phyloP scores from a whole-genome alignment of 225 moss, liverwort and hornwort genomes.

The Bryoerythrophyllum caledonicum region DNA sequence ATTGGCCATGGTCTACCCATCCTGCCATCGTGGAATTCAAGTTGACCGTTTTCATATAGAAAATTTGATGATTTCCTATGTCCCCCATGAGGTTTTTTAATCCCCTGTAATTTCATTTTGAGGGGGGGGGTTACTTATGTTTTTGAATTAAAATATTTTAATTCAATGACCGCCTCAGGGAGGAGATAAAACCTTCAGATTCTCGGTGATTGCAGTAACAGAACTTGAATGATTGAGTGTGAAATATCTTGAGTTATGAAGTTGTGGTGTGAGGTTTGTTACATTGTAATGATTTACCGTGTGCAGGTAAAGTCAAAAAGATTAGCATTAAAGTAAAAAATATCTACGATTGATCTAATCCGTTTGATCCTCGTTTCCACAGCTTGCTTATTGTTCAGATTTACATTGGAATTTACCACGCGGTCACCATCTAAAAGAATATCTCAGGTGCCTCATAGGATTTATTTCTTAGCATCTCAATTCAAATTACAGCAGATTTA shows the following conservation, averaged over 20 bases:
- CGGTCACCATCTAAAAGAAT: background rate
- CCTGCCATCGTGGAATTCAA: background rate
- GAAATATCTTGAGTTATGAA: background rate
- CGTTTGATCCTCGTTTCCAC: background rate
- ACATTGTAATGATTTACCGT: background rate
- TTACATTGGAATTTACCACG: background rate
- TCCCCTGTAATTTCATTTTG: too few species aligned
- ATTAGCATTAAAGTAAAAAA: too few species aligned
- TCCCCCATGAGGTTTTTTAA: too few species aligned
- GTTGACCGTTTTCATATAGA: too few species aligned
- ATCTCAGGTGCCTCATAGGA: background rate
- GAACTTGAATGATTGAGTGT: background rate
- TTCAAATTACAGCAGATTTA: background rate
- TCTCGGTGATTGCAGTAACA: conserved; percentile 9
- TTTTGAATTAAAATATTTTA: too few species aligned
- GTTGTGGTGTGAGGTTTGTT: background rate
- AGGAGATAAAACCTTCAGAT: background rate
- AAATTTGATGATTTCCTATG: too few species aligned
- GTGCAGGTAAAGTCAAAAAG: background rate
- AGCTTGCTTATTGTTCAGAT: background rate
- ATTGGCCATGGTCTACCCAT: background rate
- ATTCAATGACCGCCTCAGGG: background rate
- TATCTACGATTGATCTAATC: too few species aligned
- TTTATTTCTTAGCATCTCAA: background rate
- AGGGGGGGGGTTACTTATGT: too few species aligned